Base-by-base conservation (phyloP, 2,329 filamentous ascomycete genomes). In the Lasiodiplodia theobromae region DNA sequence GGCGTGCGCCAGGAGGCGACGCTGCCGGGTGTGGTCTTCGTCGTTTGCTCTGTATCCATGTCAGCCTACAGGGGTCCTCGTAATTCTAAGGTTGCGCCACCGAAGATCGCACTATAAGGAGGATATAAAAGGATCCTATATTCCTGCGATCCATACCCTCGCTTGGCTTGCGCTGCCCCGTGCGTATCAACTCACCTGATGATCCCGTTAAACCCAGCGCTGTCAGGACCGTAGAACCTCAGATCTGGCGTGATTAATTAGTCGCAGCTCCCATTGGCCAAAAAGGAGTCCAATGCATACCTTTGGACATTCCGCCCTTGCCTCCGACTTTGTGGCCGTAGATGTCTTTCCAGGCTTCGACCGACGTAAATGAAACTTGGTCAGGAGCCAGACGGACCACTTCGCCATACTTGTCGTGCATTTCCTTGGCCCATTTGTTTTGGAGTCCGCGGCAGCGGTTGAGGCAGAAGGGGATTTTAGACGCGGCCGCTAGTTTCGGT, bases 1-100 rank as follows among this genome's bases (percentile, higher is more conserved):
- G 18, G 75, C 74, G 66, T 78, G 72, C 2, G 77, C 73, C 4
- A 70, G 53, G n/a, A 69, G 66, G 18, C 70, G 68, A 3, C 72
- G 70, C 49, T 68, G 67, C 7, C 71, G 69, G 6, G 71, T 57
- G 68, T 75, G 72, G 40, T 62, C 66, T 8, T 67, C 63, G 49
- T 71, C 68, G 44, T 69, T 68, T 14, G 70, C 62, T 8, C 60
- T 64, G 47, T 10, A n/a, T 28, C 2, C 10, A 28, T 23, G 25
- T 31, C 37, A 62, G 37, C 11, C 14, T 40, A n/a, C 34, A 56
- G 31, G 28, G 53, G 34, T 34, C 31, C 31, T n/a, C 7, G 28
- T 56, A 8, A 4, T 16, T 23, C 18, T 10, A 11, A 31, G 21
- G 12, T 8, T 11, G 18, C 54, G 54, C 54, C 54, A 57, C 31